These are phyloP conservation scores for Phytopythium ostracodes DNA, from an alignment of 352 stramenopile species.

Conservation along the genomic window DNA sequence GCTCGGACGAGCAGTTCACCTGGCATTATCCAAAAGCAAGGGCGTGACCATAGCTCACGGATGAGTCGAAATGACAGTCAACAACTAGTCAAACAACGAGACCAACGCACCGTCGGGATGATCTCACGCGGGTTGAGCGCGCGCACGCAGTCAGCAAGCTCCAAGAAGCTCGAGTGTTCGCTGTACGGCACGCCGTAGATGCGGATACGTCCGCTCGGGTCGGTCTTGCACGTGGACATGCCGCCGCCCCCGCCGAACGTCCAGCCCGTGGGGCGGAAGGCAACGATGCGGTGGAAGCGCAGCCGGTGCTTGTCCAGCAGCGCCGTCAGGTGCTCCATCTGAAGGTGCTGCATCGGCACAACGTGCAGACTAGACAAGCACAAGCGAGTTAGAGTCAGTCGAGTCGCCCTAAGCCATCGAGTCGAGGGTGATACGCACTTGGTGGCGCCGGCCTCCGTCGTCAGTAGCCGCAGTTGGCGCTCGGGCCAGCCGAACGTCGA, in stretches of 20 bases:
- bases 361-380: conserved; percentile 78
- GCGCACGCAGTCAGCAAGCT: conserved; percentile 92
- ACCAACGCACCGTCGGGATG: conserved; percentile 85
- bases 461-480: conserved; percentile 83
- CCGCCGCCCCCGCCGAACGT: conserved; percentile 62
- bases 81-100: background rate
- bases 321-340: conserved; percentile 85
- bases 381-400: conserved; percentile 1
- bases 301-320: conserved; percentile 66
- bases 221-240: conserved; percentile 70
- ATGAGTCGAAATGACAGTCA: background rate
- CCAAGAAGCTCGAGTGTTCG: conserved; percentile 95
- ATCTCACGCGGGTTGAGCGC: conserved; percentile 85
- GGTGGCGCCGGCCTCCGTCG: conserved; percentile 64
- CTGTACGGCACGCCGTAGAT: conserved; percentile 96
- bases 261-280: conserved; percentile 95
- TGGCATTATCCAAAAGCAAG: too few species aligned
- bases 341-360: conserved; percentile 90
- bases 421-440: conserved; percentile 38
- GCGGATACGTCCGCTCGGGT: conserved; percentile 75
- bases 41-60: too few species aligned
- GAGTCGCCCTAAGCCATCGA: background rate
- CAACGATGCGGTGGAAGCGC: conserved; percentile 83
- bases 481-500: conserved; percentile 82
- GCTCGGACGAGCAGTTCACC: conserved; percentile 69